Evolutionary conservation across 768 basidiomycete species (phyloP), one percentile per base, ranked within the genome.

Genomic region (Saitozyma sp.): DNA sequence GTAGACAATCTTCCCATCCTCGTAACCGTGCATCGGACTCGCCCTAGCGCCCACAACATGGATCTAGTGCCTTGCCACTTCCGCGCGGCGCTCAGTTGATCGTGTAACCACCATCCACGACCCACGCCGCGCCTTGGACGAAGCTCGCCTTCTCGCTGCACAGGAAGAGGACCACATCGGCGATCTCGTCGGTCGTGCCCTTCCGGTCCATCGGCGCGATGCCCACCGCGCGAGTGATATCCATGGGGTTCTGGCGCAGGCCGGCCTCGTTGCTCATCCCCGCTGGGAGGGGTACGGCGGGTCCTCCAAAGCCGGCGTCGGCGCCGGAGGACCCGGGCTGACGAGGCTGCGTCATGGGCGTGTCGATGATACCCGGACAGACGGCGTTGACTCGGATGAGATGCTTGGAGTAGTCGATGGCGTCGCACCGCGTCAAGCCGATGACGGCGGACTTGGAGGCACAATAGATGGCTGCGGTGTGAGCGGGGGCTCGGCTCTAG

Each of bases 401-500:
- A 42, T 61, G 51, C 6, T 64, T 61, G 0, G 70, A 68, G 43
- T 53, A 56, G 45, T 71, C 70, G 48, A 68, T 63, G 19, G 70
- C 70, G 50, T 71, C 70, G 17, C 64, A 59, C 11, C 67, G 56
- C 8, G 70, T 71, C 9, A 71, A 52, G n/a, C 66, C 62, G 9
- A 71, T 68, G 3, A 68, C 65, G 3, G 70, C 70, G 17, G 64
- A 61, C 61, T 71, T 71, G 37, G 67, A 63, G 13, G 70, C 65
- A 41, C 60, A 65, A 54, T 71, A 71, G 43, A 59, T 60, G 19
- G 70, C 70, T 71, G 46, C 14, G 50, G 43, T 11, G 46, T 50
- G 38, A n/a, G 48, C 58, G 29, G 29, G 29, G 5, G 29, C 29
- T 48, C 14, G 46, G 46, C 46, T 48, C 13, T 48, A 14, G 14